A percentile compares a stretch with the other conserved stretches of the same genome.
Evolutionary conservation across 1,139 yeast species (phyloP).

Genomic region (Chernovozyma sophiae-reginae): DNA sequence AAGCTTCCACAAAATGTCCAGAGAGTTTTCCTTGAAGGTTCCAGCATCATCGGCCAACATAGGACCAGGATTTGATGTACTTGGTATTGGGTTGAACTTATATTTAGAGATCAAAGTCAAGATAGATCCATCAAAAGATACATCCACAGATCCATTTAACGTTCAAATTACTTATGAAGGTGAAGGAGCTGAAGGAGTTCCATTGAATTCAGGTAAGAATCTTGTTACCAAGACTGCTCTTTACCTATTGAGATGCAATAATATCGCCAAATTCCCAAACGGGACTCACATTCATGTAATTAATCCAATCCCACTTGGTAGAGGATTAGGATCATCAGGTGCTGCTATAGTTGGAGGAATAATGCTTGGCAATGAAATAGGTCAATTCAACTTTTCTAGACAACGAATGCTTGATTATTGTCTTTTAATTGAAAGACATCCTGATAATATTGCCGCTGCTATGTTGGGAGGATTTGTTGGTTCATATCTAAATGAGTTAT

Average conservation of each 20-base stretch:
- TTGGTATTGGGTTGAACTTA: slow-evolving; percentile 82
- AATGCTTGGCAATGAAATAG: slow-evolving; percentile 83
- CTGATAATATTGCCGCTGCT: slow-evolving; percentile 97
- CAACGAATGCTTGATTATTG: slow-evolving; percentile 89
- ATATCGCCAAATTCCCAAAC: slow-evolving; percentile 65
- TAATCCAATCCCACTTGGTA: slow-evolving; percentile 92
- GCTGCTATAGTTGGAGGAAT: slow-evolving; percentile 98
- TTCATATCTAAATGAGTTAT: slow-evolving; percentile 78
- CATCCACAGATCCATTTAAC: slow-evolving; percentile 60
- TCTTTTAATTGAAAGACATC: slow-evolving; percentile 95
- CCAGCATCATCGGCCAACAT: slow-evolving; percentile 98
- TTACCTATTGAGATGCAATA: slow-evolving; percentile 82
- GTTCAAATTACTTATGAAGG: slow-evolving; percentile 70
- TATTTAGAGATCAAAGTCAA: slow-evolving; percentile 66
- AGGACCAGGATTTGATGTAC: slow-evolving; percentile 97
- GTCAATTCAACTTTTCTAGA: slow-evolving; percentile 66
- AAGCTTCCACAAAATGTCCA: no score
- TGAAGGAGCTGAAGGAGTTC: slow-evolving; percentile 74
- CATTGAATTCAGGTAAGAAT: slow-evolving; percentile 70
- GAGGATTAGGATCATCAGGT: slow-evolving; percentile 97
- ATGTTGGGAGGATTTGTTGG: slow-evolving; percentile 99
- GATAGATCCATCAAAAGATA: slow-evolving; percentile 50
- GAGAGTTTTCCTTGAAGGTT: slow-evolving; percentile 60
- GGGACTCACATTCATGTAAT: slow-evolving; percentile 81
- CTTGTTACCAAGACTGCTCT: slow-evolving; percentile 90